These are phyloP conservation scores for Anthracocystis walkeri DNA, from an alignment of 1,284 basidiomycete species.

Conservation along the genomic window DNA sequence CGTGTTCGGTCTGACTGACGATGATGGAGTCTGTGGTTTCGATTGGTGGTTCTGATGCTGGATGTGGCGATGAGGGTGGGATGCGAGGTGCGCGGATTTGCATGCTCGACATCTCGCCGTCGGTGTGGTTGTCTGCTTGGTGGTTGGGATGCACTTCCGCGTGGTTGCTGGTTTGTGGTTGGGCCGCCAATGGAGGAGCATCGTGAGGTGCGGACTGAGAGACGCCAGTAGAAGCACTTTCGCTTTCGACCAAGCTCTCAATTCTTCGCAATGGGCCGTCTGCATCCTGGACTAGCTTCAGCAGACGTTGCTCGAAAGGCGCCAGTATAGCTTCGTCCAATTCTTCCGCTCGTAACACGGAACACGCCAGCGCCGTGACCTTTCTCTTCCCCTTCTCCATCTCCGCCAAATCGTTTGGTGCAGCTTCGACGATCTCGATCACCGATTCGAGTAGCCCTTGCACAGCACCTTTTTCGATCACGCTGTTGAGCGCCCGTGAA, in stretches of 20 bases:
- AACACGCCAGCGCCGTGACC: constrained; percentile 15
- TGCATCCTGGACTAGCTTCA: constrained; percentile 11
- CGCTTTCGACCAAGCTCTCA: constrained; percentile 17
- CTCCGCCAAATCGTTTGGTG: background rate
- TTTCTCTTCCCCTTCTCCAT: background rate
- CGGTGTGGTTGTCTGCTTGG: background rate
- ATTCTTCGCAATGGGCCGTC: constrained; percentile 13
- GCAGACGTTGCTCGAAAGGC: constrained; percentile 27
- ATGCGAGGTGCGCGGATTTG: constrained; percentile 20
- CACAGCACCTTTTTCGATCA: background rate
- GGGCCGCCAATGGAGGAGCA: background rate
- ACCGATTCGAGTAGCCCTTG: constrained; percentile 12
- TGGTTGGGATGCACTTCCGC: background rate
- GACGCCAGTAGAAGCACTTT: background rate
- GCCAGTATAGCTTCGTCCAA: constrained; percentile 22
- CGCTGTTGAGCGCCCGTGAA: constrained; percentile 12
- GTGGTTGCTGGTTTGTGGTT: background rate
- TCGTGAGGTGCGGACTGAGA: constrained; percentile 1
- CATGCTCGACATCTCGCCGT: constrained; percentile 26
- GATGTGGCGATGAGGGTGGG: background rate
- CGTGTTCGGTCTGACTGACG: constrained; percentile 11
- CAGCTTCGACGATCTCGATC: constrained; percentile 21
- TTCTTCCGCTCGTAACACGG: constrained; percentile 32
- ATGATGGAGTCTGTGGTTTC: constrained; percentile 26
- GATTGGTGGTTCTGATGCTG: background rate